A percentile compares a stretch with the other conserved stretches of the same genome.
These are phyloP conservation scores for Mycena chlorophos DNA, from an alignment of 768 basidiomycete species.

Conservation along the genomic window DNA sequence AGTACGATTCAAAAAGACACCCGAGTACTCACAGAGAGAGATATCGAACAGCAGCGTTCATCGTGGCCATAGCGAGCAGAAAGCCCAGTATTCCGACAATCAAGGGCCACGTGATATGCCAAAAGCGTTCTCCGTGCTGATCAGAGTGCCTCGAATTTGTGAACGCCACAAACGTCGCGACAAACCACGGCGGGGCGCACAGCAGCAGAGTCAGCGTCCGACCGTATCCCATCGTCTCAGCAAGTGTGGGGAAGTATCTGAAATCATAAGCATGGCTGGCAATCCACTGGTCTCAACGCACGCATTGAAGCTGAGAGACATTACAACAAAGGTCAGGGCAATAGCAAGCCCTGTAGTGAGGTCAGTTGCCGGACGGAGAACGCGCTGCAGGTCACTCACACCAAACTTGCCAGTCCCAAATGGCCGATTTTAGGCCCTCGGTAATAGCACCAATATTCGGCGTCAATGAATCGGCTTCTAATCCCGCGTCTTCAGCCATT, in stretches of 20 bases:
- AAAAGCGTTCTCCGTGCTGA: constrained; percentile 65
- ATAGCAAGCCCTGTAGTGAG: constrained; percentile 32
- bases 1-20: neutral
- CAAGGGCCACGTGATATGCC: constrained; percentile 58
- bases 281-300: neutral
- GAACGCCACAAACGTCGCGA: constrained; percentile 60
- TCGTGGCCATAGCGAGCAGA: constrained; percentile 60
- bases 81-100: constrained; percentile 67
- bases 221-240: constrained; percentile 65
- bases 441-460: neutral
- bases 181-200: constrained; percentile 60
- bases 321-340: constrained; percentile 40
- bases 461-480: constrained; percentile 23
- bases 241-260: constrained; percentile 67
- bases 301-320: constrained; percentile 68
- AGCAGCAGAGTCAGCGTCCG: constrained; percentile 64
- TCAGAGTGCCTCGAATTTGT: constrained; percentile 69
- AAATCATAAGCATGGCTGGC: neutral
- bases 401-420: constrained; percentile 77
- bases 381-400: constrained; percentile 45
- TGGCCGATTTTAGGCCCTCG: constrained; percentile 56
- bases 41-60: constrained; percentile 64
- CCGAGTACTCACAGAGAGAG: constrained; percentile 58
- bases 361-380: constrained; percentile 30
- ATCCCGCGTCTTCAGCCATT: constrained; percentile 60